Evolutionary conservation across 2,329 filamentous ascomycete genomes (phyloP), one percentile per base, ranked within the genome.

Genomic region (Alternaria gaisen): DNA sequence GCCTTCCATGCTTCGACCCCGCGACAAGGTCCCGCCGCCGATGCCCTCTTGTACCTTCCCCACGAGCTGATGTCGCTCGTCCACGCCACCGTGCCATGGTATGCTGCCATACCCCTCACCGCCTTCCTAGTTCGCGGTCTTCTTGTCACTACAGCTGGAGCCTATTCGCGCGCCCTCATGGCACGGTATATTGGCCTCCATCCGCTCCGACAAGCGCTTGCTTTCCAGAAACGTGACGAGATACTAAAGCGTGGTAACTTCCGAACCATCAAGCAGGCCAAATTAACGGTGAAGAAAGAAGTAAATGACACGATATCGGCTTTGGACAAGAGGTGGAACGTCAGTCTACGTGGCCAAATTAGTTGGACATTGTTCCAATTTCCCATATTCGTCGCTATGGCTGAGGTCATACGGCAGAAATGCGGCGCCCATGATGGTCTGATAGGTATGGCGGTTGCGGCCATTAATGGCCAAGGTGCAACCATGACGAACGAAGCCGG

Each of bases 51-150:
- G 46, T 73, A 78, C 43, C 68, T 78, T 30, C 81, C 84, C 3
- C 81, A 85, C 64, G 73, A 75, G 51, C 70, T 84, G 59, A 78
- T 87, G 54, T 77, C 83, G 56, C 67, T 78, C 26, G 67, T 93
- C 77, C 85, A 88, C 69, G 81, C 79, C 16, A 77, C 80, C 43
- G 77, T 88, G 3, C 80, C 86, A 56, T 89, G 86, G 86, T 83
- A 77, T 8, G 77, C 80, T 12, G 83, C 84, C 20, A 82, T 89
- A 42, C 86, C 86, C 5, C 73, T 87, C 54, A 81, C 84, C 4
- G 86, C 86, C 4, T 69, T 88, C 41, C 51, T 83, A 16, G 78
- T 87, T 3, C 84, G 86, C 48, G 78, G 74, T 18, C 56, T 78
- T 7, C 72, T 87, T 52, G 80, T 83, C 42, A 74, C 84, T 10